Percentiles rank a stretch among this genome's conserved stretches.
Evolutionary conservation across 2,329 filamentous ascomycete genomes (phyloP).

Genomic region (Cryphonectria parasitica): DNA sequence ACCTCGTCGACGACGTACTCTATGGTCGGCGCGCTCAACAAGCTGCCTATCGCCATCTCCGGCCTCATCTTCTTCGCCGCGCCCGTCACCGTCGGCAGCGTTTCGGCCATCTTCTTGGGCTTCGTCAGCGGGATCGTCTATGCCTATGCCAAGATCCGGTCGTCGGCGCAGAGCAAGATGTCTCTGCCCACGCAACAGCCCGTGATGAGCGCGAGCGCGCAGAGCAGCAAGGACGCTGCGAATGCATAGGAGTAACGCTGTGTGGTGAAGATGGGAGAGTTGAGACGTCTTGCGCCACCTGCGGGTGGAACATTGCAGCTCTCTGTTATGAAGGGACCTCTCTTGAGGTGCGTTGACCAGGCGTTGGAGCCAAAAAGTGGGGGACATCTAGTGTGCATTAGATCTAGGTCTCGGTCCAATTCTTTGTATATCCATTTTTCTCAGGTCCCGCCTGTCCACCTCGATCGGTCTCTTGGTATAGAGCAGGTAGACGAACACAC

Average conservation of each 20-base stretch:
- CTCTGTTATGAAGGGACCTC: not conserved
- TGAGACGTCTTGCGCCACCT: not conserved
- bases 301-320: not conserved
- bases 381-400: not conserved
- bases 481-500: not conserved
- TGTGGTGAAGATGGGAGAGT: not conserved
- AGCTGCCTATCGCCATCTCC: slow-evolving; percentile 91
- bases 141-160: slow-evolving; percentile 81
- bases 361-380: not conserved
- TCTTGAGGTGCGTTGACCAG: not conserved
- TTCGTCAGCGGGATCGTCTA: slow-evolving; percentile 94
- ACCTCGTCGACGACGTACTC: slow-evolving; percentile 98
- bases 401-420: slow-evolving; percentile 7
- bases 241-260: slow-evolving; percentile 53
- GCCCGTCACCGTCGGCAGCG: slow-evolving; percentile 87
- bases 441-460: not conserved
- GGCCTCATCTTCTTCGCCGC: slow-evolving; percentile 95
- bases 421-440: slow-evolving; percentile 14
- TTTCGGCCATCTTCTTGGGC: slow-evolving; percentile 87
- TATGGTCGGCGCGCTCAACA: slow-evolving; percentile 98
- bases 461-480: slow-evolving; percentile 5
- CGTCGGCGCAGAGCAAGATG: slow-evolving; percentile 69
- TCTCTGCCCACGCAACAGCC: slow-evolving; percentile 69
- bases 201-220: slow-evolving; percentile 84
- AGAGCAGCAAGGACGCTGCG: slow-evolving; percentile 85